Evolutionary conservation across 2,329 filamentous ascomycete species (phyloP), one percentile per base, ranked within the genome.

Genomic region (Aspergillus calidoustus): DNA sequence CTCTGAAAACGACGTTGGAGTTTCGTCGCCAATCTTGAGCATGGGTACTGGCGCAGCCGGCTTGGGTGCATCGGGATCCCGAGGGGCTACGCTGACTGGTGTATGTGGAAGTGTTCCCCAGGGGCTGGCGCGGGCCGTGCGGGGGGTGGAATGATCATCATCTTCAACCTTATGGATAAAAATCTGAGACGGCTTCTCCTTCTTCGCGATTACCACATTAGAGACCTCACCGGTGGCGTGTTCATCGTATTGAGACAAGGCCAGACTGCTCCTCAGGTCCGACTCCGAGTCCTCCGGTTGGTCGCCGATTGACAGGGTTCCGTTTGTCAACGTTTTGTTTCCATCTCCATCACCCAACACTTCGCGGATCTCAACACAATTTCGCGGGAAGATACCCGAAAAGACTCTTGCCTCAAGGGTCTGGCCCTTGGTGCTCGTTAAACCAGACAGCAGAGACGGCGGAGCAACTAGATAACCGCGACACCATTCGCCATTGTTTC

Each of bases 1-100:
- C 75, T 99, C 96, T 8, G 91, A 89, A 17, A 87, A 83, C 6
- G 93, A 97, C 0, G 92, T 96, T 1, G 93, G 92, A 2, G 93
- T 97, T 80, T 99, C 95, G 73, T 99, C 95, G 61, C 95, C 95
- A 74, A 99, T 94, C 77, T 97, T 97, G 57, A 99, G 84, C 91
- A 98, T 95, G 4, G 95, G 95, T 8, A 99, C 93, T 0, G 95
- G 95, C 11, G 96, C 96, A 11, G 92, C 87, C 31, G 94, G 95
- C 69, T 92, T 92, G 9, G 75, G 72, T 23, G 70, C 86, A 72
- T 86, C 83, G 1, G 89, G 88, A 69, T 93, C 87, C 64, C 89
- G 86, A 31, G 76, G 74, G 44, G 71, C 69, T 47, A 76, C 47
- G 34, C 57, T 64, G 23, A 64, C 31, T 1, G 78, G 75, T 1